Conservation (phyloP, 345 rosid genomes). For the Rhodamnia argentea region DNA sequence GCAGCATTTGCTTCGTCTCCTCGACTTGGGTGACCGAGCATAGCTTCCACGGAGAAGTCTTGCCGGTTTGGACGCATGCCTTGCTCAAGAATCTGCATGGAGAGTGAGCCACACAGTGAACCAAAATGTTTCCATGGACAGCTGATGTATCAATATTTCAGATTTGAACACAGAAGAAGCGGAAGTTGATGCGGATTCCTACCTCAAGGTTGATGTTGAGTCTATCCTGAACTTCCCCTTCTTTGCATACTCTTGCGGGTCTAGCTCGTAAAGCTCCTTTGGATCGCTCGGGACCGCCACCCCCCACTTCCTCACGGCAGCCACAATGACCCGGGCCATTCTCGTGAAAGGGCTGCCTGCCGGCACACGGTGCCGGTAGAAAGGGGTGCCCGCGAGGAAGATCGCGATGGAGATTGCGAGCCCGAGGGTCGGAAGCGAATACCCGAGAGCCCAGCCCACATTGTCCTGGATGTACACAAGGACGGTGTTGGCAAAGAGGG, state of each 20-base stretch:
- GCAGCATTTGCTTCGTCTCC: constrained; percentile 87
- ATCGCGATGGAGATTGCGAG: constrained; percentile 40
- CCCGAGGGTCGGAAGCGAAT: constrained; percentile 71
- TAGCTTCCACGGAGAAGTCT: constrained; percentile 42
- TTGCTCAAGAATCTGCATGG: constrained; percentile 49
- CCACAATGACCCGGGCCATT: constrained; percentile 70
- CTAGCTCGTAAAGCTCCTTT: constrained; percentile 44
- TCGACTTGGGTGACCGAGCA: constrained; percentile 85
- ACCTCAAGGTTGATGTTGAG: constrained; percentile 51
- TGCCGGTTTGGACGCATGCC: constrained; percentile 58
- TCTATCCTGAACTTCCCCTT: constrained; percentile 54
- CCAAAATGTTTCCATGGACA: not conserved
- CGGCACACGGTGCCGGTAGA: constrained; percentile 63
- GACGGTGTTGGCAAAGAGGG: constrained; percentile 70
- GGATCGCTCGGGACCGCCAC: constrained; percentile 32
- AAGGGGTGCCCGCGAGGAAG: constrained; percentile 63
- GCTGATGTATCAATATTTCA: not conserved
- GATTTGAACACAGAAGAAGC: not conserved
- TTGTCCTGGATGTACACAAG: constrained; percentile 88
- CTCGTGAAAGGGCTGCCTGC: constrained; percentile 64
- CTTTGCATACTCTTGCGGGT: constrained; percentile 33
- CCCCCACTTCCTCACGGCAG: constrained; percentile 50
- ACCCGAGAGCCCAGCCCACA: constrained; percentile 79
- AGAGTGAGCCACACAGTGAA: not conserved
- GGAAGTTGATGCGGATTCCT: not conserved